Evolutionary conservation across 345 rosid genomes (phyloP), one percentile per base, ranked within the genome.

Genomic region (Rhizophora apiculata): DNA sequence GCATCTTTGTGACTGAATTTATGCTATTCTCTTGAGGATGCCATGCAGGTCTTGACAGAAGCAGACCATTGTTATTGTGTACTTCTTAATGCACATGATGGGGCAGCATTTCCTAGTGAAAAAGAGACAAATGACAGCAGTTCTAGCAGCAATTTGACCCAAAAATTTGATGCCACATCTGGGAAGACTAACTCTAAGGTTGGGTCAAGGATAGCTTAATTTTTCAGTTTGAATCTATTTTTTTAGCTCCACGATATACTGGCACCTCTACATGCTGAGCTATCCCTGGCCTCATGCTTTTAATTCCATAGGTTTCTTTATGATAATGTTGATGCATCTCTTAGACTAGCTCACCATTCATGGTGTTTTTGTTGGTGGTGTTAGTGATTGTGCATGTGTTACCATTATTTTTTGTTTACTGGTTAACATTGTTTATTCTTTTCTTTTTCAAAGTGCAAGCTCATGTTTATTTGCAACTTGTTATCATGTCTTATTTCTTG

Each of bases 31-130:
- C 59, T 30, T 43, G 49, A 43, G 49, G 49, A 34, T 16, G 30
- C 16, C 18, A 20, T 82, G 68, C 82, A 92, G 97, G 94, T 96
- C 72, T 83, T 96, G 78, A 87, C 93, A 56, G 96, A 89, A 49
- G 81, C 85, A 39, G 97, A 90, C 71, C 93, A 89, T 72, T 96
- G 99, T 80, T 96, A 89, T 60, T 92, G 97, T 73, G 99, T 92
- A 68, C 84, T 96, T 79, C 97, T 92, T 54, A 92, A 96, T 78
- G 91, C 93, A 63, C 89, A 89, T 70, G 94, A 86, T 80, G 97
- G 97, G 56, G 97, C 96, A 76, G 97, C 97, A 57, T 96, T 96
- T 86, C 97, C 99, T 71, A 79, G 71, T 67, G 81, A 57, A 60
- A 76, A 79, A 69, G 90, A 63, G 72, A 76, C 72, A 37, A 65